Conservation (phyloP, 345 rosid species). For the Trapa bicornis region DNA sequence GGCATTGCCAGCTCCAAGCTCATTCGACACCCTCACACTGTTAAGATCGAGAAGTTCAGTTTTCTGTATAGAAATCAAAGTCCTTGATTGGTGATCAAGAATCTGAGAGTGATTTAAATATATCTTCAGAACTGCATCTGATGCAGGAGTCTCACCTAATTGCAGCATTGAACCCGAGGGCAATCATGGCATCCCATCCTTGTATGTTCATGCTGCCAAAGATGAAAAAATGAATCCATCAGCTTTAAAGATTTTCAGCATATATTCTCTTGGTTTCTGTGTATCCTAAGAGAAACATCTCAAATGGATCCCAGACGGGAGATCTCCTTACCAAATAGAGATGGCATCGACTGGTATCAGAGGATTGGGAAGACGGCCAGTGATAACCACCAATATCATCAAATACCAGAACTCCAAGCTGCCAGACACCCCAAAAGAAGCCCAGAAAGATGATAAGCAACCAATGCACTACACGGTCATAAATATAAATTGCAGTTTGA, state of each 20-base stretch:
- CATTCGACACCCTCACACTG: conserved; percentile 85
- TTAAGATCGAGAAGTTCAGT: background rate
- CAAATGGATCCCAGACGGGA: background rate
- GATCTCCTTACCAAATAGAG: conserved; percentile 50
- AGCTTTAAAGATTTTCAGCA: too few relatives aligned
- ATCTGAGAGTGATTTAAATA: too few relatives aligned
- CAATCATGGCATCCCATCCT: conserved; percentile 84
- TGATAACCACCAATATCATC: conserved; percentile 51
- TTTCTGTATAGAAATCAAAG: too few relatives aligned
- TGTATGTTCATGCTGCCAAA: conserved; percentile 67
- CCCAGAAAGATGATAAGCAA: background rate
- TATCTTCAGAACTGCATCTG: too few relatives aligned
- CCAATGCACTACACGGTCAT: too few relatives aligned
- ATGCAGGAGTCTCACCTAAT: conserved; percentile 38
- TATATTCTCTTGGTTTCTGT: too few relatives aligned
- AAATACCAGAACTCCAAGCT: conserved; percentile 11
- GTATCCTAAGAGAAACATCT: conserved; percentile 11
- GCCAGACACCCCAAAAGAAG: conserved; percentile 55
- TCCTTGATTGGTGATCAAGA: too few relatives aligned
- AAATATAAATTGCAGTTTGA: too few relatives aligned
- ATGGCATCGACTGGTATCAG: conserved; percentile 72
- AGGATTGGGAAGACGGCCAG: conserved; percentile 65
- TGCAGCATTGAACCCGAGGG: conserved; percentile 81
- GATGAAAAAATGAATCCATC: too few relatives aligned
- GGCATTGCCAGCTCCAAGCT: conserved; percentile 62